Evolutionary conservation across 345 rosid species (phyloP), one percentile per base, ranked within the genome.

Genomic region (Gossypium stocksii): DNA sequence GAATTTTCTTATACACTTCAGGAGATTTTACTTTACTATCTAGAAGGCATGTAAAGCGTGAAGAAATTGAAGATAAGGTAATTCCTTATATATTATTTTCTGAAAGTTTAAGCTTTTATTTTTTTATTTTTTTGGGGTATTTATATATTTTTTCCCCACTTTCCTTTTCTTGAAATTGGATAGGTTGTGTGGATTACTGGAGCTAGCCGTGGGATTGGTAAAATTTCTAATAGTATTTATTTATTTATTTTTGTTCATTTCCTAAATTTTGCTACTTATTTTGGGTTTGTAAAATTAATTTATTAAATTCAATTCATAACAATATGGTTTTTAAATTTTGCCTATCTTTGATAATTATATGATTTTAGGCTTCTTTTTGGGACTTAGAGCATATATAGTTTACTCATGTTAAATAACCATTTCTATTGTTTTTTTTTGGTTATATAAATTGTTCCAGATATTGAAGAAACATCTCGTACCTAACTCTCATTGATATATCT

Each of bases 111-210:
- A 23, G 6, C 23, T 59, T 15, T n/a, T n/a, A n/a, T n/a, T 25
- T 51, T 27, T 34, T 45, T 60, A 14, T n/a, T 76, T 48, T 19
- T 48, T 54, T 9, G 19, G 51, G 27, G 52, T 34, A n/a, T 29
- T 67, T 38, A 49, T 25, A 65, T 23, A 51, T 63, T 71, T 68
- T 69, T 59, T 79, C 63, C 25, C 49, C 49, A 10, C 49, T 45
- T 2, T 34, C 7, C 41, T 52, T 19, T n/a, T 54, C 23, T 54
- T 54, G n/a, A 80, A 2, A 64, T 73, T 57, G 25, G 17, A 27
- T 66, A 90, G 98, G 97, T 94, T 23, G 82, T 92, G 25, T 94
- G 98, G 98, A 89, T 94, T 62, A 94, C 98, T 61, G 97, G 98
- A 14, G 97, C 97, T 41, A 92, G 98, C 79, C 93, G 98, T 34